phyloP scores from a whole-genome alignment of 2,329 filamentous ascomycete species.

The Penicillium sp. region DNA sequence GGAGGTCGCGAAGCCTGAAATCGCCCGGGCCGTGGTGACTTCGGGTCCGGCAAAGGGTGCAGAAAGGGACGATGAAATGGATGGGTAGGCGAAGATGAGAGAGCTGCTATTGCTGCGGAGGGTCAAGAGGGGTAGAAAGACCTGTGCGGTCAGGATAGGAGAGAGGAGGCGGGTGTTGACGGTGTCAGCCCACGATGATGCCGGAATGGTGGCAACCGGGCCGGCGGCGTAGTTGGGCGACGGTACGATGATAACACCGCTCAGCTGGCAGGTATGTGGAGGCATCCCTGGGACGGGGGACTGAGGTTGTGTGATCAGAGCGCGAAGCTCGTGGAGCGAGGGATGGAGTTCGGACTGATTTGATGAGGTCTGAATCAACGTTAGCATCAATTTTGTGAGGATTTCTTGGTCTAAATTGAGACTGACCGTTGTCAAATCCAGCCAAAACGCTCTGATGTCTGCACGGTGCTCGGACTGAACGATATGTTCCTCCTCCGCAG shows the following conservation, averaged over 20 bases:
- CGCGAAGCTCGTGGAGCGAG: constrained; percentile 72
- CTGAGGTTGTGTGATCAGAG: constrained; percentile 73
- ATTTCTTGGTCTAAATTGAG: background rate
- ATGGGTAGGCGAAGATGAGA: constrained; percentile 50
- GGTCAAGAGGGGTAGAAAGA: constrained; percentile 79
- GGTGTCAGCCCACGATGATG: constrained; percentile 82
- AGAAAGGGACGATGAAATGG: constrained; percentile 50
- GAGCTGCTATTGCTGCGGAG: constrained; percentile 59
- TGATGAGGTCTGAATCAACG: constrained; percentile 58
- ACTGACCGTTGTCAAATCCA: constrained; percentile 69
- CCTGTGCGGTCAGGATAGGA: constrained; percentile 84
- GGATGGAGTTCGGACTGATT: constrained; percentile 60
- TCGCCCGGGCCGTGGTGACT: constrained; percentile 78
- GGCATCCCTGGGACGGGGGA: constrained; percentile 75
- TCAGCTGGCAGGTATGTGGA: constrained; percentile 74
- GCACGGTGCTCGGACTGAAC: constrained; percentile 75
- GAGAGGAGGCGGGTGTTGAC: constrained; percentile 91
- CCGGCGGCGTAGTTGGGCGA: constrained; percentile 76
- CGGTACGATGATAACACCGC: constrained; percentile 81
- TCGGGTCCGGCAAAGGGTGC: constrained; percentile 67
- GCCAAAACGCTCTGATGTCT: constrained; percentile 78
- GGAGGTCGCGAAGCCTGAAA: constrained; percentile 83
- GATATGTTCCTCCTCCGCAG: constrained; percentile 79
- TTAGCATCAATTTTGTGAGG: background rate
- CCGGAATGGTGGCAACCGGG: constrained; percentile 81